These are phyloP conservation scores for Venturia asperata DNA, from an alignment of 2,329 filamentous ascomycete species.

Conservation along the genomic window DNA sequence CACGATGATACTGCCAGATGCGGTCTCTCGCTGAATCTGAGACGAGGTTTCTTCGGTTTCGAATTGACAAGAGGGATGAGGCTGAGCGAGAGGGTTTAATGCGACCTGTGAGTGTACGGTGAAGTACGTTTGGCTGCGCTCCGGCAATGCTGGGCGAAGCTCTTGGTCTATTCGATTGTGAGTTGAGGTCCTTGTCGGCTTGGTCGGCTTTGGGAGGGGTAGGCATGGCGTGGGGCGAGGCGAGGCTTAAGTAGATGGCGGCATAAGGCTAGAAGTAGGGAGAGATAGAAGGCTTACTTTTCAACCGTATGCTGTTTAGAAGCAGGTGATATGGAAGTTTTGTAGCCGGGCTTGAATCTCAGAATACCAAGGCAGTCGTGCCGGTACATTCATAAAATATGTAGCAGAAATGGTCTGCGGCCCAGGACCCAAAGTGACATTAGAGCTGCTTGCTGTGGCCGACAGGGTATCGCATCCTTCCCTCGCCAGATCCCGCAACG, in stretches of 20 bases:
- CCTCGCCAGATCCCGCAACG: constrained; percentile 1
- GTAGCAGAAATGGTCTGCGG: constrained; percentile 10
- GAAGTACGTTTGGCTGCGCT: constrained; percentile 14
- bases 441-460: constrained; percentile 3
- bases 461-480: constrained; percentile 11
- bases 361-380: constrained; percentile 11
- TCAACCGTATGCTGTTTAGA: not conserved
- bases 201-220: constrained; percentile 3
- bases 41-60: constrained; percentile 7
- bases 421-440: constrained; percentile 9
- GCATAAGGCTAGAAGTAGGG: constrained; percentile 13
- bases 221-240: constrained; percentile 10
- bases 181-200: constrained; percentile 10
- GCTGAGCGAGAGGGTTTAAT: not conserved
- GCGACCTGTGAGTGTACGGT: constrained; percentile 6
- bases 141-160: not conserved
- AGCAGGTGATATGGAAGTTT: not conserved
- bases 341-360: constrained; percentile 4
- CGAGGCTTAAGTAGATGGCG: constrained; percentile 3
- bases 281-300: constrained; percentile 13
- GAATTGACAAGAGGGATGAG: not conserved
- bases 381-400: constrained; percentile 11
- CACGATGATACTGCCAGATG: not conserved
- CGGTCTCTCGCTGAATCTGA: constrained; percentile 9
- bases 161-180: constrained; percentile 9